phyloP scores from a whole-genome alignment of 2,329 filamentous ascomycete species.

The Calonectria pauciramosa region DNA sequence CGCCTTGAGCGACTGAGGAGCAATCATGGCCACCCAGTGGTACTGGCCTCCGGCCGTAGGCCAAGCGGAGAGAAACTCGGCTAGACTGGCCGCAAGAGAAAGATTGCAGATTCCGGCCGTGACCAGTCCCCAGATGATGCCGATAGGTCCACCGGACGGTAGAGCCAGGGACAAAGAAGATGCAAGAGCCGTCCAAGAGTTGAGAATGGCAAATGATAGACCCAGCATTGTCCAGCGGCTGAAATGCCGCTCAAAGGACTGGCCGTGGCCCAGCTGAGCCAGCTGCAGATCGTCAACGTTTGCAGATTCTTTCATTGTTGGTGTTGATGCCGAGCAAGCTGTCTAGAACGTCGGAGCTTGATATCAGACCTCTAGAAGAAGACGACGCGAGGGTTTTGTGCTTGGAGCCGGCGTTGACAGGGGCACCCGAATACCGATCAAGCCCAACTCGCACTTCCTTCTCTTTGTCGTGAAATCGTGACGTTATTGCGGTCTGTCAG shows the following conservation, averaged over 20 bases:
- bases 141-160: slow-evolving; percentile 73
- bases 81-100: slow-evolving; percentile 73
- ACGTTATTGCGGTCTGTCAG: background rate
- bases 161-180: slow-evolving; percentile 63
- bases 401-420: background rate
- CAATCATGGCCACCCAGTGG: slow-evolving; percentile 74
- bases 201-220: slow-evolving; percentile 61
- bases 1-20: slow-evolving; percentile 34
- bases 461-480: background rate
- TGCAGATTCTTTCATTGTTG: slow-evolving; percentile 13
- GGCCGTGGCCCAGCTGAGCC: slow-evolving; percentile 24
- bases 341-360: background rate
- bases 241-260: slow-evolving; percentile 27
- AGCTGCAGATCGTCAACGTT: slow-evolving; percentile 21
- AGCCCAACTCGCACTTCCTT: background rate
- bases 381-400: background rate
- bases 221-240: slow-evolving; percentile 54
- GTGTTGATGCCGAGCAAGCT: background rate
- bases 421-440: background rate
- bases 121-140: slow-evolving; percentile 74
- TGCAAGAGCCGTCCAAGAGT: slow-evolving; percentile 62
- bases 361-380: background rate
- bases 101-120: slow-evolving; percentile 52
- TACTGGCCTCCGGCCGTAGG: slow-evolving; percentile 73
- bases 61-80: slow-evolving; percentile 78